Percentiles rank a stretch among this genome's conserved stretches.
Conservation (phyloP, 129 eudicot species). For the Tagetes erecta region DNA sequence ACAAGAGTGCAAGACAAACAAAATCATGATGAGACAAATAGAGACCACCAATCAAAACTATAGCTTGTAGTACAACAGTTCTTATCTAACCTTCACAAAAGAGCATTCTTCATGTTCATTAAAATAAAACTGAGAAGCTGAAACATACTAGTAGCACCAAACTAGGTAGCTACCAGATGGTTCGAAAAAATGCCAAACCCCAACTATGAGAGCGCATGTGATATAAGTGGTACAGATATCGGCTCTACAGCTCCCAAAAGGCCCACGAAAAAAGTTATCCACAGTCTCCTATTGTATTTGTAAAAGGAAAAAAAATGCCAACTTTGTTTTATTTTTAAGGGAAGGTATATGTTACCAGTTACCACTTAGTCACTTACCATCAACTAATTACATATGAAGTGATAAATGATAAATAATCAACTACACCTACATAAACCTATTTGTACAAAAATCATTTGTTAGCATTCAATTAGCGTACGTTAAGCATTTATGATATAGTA, state of each 20-base stretch:
- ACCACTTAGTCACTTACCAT: neutral
- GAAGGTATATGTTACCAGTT: neutral
- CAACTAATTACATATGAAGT: neutral
- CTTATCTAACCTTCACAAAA: constrained; percentile 7
- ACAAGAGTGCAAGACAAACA: neutral
- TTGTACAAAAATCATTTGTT: constrained; percentile 21
- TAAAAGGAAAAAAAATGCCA: neutral
- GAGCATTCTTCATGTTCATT: constrained; percentile 13
- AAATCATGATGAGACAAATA: constrained; percentile 6
- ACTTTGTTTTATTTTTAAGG: neutral
- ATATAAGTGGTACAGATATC: neutral
- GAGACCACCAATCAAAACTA: neutral
- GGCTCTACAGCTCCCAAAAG: neutral
- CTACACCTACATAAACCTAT: constrained; percentile 6
- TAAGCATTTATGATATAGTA: constrained; percentile 2
- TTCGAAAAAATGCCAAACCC: neutral
- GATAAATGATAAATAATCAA: constrained; percentile 9
- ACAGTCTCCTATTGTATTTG: neutral
- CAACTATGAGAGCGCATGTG: neutral
- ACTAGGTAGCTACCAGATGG: constrained; percentile 4
- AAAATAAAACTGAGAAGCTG: constrained; percentile 4
- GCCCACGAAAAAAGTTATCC: neutral
- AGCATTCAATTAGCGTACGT: neutral
- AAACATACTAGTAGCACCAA: neutral
- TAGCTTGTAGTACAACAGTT: neutral